phyloP scores from a whole-genome alignment of 169 alveolate species.

The Cryptosporidium ryanae region DNA sequence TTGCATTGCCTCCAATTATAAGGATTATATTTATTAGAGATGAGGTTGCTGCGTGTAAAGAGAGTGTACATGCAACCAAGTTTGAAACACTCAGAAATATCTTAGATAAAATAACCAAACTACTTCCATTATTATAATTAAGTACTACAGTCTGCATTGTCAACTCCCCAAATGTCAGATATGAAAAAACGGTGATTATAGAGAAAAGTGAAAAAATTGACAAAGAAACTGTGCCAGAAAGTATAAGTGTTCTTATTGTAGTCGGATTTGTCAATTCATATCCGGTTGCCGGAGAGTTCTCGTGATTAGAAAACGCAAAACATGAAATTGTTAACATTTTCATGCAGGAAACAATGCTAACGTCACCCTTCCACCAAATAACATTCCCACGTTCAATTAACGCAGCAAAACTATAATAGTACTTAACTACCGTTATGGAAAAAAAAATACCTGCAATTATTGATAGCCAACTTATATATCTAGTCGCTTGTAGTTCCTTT shows the following conservation, averaged over 20 bases:
- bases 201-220: constrained; percentile 34
- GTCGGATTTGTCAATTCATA: constrained; percentile 62
- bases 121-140: constrained; percentile 48
- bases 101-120: constrained; percentile 43
- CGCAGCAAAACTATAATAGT: constrained; percentile 37
- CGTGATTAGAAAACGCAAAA: constrained; percentile 73
- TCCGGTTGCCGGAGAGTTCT: constrained; percentile 68
- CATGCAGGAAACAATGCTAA: constrained; percentile 11
- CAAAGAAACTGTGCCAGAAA: constrained; percentile 57
- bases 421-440: constrained; percentile 61
- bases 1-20: constrained; percentile 17
- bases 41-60: constrained; percentile 64
- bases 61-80: constrained; percentile 69
- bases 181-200: constrained; percentile 39
- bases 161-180: constrained; percentile 51
- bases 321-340: constrained; percentile 70
- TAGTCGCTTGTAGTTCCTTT: constrained; percentile 59
- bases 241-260: constrained; percentile 38
- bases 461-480: constrained; percentile 71
- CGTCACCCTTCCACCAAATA: constrained; percentile 64
- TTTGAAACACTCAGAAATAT: constrained; percentile 57
- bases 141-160: constrained; percentile 60
- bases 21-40: constrained; percentile 52
- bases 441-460: constrained; percentile 56
- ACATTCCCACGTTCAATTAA: constrained; percentile 36